Evolutionary conservation across 805 yeast species (phyloP), one percentile per base, ranked within the genome.

Genomic region (Candida khao-thaluensis): DNA sequence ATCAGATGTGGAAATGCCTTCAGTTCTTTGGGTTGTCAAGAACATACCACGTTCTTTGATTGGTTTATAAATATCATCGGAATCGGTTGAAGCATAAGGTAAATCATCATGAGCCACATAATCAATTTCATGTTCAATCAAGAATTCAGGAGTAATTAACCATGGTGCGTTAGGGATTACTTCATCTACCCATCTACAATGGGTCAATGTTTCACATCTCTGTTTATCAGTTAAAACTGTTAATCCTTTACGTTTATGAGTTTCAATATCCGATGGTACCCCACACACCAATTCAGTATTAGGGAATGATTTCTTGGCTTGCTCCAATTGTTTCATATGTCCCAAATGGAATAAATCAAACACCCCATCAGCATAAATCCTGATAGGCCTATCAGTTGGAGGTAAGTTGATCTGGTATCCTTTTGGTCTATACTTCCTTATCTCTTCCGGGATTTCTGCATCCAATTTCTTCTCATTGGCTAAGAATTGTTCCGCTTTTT

Each of bases 301-400:
- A 9, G 86, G 84, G 46, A 93, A 80, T 11, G 95, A 78, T 60
- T 91, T 90, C 54, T 93, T 91, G 52, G 98, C 91, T 65, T 93
- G 99, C 58, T 93, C 98, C 52, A 93, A 72, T 62, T 93, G 99
- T 56, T 89, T 81, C 99, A 93, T 93, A 59, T 93, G 99, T 17
- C 99, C 99, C 55, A 93, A 61, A 63, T 93, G 99, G 67, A 93
- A 93, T 46, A 93, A 68, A 64, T 93, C 99, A 69, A 93, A 93
- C 14, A 93, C 96, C 38, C 99, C 99, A 64, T 93, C 99, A 5
- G 99, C 99, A 59, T 93, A 93, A n/a, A 93, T 79, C 44, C 99
- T 75, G 20, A 93, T 79, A 1, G 96, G 90, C 43, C 96, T 74
- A 54, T 84, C 93, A 3, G 59, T 68, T 2, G 96, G 95, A 2